A percentile compares a stretch with the other conserved stretches of the same genome.
Evolutionary conservation across 371 early-diverging fungal genomes (phyloP).

Genomic region (Rhizopus delemar): DNA sequence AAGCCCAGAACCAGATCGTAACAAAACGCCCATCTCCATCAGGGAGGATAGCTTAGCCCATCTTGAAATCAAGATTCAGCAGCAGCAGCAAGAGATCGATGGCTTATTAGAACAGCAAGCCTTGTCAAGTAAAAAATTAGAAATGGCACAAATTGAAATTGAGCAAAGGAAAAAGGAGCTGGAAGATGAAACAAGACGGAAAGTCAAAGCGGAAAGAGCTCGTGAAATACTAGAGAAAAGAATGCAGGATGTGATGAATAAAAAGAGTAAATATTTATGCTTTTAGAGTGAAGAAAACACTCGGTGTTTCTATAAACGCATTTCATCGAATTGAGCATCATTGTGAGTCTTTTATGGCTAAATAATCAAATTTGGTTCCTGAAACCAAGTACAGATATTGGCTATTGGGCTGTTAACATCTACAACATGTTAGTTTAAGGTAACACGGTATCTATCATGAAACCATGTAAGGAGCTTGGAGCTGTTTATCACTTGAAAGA

Average conservation of each 20-base stretch:
- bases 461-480: no score
- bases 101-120: background rate
- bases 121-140: background rate
- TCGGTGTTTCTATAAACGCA: no score
- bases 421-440: no score
- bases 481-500: no score
- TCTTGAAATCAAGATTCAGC: background rate
- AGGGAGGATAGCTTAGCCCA: background rate
- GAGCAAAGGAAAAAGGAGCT: background rate
- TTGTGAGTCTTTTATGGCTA: no score
- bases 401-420: no score
- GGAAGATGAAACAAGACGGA: background rate
- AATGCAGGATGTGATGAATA: background rate
- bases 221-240: background rate
- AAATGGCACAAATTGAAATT: background rate
- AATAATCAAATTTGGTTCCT: no score
- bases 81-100: background rate
- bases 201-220: background rate
- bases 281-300: background rate
- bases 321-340: no score
- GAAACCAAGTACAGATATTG: no score
- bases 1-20: background rate
- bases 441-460: no score
- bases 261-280: background rate
- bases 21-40: background rate